Base-by-base conservation (phyloP, 768 basidiomycete species). In the Agaricus subrufescens region DNA sequence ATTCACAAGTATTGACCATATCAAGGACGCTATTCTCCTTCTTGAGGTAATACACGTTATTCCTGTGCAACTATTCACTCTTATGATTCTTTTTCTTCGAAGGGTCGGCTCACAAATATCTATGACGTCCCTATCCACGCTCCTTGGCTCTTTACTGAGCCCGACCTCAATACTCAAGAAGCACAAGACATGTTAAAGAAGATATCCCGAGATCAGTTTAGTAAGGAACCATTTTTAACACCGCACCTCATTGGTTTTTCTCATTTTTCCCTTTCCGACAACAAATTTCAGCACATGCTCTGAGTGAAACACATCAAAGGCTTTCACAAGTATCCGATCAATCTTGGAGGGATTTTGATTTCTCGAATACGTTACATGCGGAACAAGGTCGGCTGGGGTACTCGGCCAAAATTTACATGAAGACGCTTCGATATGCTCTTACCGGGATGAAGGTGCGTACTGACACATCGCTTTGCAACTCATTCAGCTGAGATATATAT, bases 111-210 rank as follows among this genome's bases (percentile, higher is more conserved):
- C 15, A 78, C 75, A 6, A 91, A 84, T 52, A 65, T 96, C 19
- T 75, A 78, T 39, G 93, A 96, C 60, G 76, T 97, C 38, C 81
- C 88, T 0, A 62, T 66, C 1, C 73, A 85, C 25, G 86, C 83
- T 0, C 82, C 87, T 0, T 96, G 86, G 68, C 83, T 96, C 70
- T 98, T 97, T 67, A 67, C 81, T 15, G 80, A 83, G 3, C 91
- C 91, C 0, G 73, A 88, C 50, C 78, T 83, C 54, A 50, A 69
- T 0, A 75, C 80, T 1, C 67, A 78, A 0, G 83, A 86, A 53
- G 85, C 90, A 0, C 64, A 69, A 49, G 68, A 64, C 11, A 83
- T 93, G 80, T 61, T 76, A 26, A 69, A 71, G 69, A 63, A n/a
- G 7, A 57, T 30, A 31, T 42, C 40, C 45, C 14, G 39, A 7